Base-by-base conservation (phyloP, 1,284 basidiomycete species). In the Sporisorium reilianum region DNA sequence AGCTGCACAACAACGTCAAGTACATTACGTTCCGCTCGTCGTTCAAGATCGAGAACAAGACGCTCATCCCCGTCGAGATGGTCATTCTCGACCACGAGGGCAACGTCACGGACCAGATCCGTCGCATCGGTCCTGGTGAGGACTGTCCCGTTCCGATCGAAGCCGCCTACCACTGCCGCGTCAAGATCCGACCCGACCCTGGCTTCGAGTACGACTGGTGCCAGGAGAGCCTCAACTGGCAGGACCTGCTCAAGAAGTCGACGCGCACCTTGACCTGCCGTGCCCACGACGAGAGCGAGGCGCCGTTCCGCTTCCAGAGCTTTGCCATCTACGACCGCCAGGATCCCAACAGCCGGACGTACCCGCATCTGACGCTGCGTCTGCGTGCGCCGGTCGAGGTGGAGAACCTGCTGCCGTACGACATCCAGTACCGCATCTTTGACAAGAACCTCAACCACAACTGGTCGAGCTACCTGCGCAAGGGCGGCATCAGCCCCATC, bases 161-260 rank as follows among this genome's bases (percentile, higher is more conserved):
- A 77, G 91, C 93, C 6, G 94, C 95, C 0, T 92, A 90, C 56
- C 90, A 92, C 75, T 91, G 92, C 80, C 90, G 91, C 55, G 89
- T 99, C 76, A 90, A 92, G 76, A 86, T 99, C 38, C 91, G 97
- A 76, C 97, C 97, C 30, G 94, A 99, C 83, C 93, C 94, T 83
- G 97, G 94, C 26, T 95, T 97, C 80, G 94, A 95, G 18, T 97
- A 95, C 86, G 92, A 90, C 80, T 99, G 95, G 95, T 95, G 92
- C 46, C 87, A 89, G 40, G 90, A 94, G n/a, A 89, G 84, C 44
- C 82, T 97, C 56, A 89, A 92, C 58, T 97, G 95, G 90, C 94
- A 97, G 79, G 95, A 97, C 76, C 87, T 99, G 4, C 87, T 95
- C 45, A 75, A 76, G 53, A 87, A 90, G n/a, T 91, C 91, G 46